Conservation (phyloP, 2,329 filamentous ascomycete species). For the Coleophoma eucalyptorum region DNA sequence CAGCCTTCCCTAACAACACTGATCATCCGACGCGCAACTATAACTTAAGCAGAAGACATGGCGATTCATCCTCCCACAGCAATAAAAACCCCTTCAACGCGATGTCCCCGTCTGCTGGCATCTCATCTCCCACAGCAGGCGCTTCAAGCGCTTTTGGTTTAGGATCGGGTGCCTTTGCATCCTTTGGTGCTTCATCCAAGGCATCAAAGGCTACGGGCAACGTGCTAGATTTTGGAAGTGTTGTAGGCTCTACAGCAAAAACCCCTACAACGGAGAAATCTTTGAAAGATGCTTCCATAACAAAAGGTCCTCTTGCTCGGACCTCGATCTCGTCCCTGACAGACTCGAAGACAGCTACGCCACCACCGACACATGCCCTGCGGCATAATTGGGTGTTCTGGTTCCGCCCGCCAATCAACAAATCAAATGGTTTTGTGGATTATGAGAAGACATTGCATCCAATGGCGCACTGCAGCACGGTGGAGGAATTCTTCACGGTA, state of each 20-base stretch:
- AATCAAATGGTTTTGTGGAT: constrained; percentile 81
- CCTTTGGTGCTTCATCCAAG: constrained; percentile 77
- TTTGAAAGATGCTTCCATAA: constrained; percentile 41
- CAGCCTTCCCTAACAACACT: constrained; percentile 26
- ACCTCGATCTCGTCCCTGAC: constrained; percentile 42
- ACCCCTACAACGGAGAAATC: constrained; percentile 61
- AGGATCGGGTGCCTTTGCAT: constrained; percentile 92
- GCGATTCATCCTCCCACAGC: constrained; percentile 69
- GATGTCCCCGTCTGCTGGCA: constrained; percentile 65
- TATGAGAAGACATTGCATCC: constrained; percentile 96
- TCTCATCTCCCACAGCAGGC: constrained; percentile 71
- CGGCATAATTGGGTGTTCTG: constrained; percentile 94
- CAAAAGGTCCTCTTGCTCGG: constrained; percentile 25
- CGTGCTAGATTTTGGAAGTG: constrained; percentile 72
- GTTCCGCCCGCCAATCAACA: constrained; percentile 94
- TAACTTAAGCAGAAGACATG: constrained; percentile 69
- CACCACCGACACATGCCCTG: constrained; percentile 54
- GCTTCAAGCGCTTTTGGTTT: constrained; percentile 90
- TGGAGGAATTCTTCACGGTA: constrained; percentile 87
- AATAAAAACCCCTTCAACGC: constrained; percentile 74
- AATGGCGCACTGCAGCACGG: constrained; percentile 76
- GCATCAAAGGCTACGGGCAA: constrained; percentile 83
- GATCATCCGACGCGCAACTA: constrained; percentile 58
- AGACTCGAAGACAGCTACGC: constrained; percentile 38
- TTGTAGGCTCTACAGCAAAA: constrained; percentile 40